These are phyloP conservation scores for Bretschneidera sinensis DNA, from an alignment of 345 rosid species.

Conservation along the genomic window DNA sequence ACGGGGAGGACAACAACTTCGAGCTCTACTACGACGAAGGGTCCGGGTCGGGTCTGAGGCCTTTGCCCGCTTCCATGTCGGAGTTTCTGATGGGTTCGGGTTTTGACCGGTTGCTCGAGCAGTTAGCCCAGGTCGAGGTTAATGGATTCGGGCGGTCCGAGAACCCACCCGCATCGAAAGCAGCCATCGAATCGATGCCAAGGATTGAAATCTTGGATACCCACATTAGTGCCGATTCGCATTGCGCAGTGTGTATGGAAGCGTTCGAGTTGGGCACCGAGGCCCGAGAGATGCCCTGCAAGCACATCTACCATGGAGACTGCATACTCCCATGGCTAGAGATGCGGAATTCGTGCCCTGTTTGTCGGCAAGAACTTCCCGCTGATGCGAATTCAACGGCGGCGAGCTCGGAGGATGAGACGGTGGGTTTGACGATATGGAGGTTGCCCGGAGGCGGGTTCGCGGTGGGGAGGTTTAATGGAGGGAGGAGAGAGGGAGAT, in stretches of 20 bases:
- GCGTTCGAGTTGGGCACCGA: constrained; percentile 50
- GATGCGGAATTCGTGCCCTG: constrained; percentile 66
- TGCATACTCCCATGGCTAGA: constrained; percentile 78
- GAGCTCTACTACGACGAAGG: constrained; percentile 74
- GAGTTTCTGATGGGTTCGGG: constrained; percentile 76
- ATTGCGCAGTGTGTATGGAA: constrained; percentile 79
- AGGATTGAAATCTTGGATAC: constrained; percentile 37
- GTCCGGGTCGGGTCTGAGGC: constrained; percentile 57
- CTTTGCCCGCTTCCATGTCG: constrained; percentile 59
- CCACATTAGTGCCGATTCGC: constrained; percentile 38
- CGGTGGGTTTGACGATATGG: constrained; percentile 73
- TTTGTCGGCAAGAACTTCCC: constrained; percentile 67
- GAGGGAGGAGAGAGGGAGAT: constrained; percentile 35
- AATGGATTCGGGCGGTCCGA: constrained; percentile 50
- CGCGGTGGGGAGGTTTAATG: constrained; percentile 69
- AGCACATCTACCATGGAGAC: constrained; percentile 62
- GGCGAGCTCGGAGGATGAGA: constrained; percentile 13
- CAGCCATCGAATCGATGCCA: constrained; percentile 61
- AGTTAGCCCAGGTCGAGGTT: constrained; percentile 53
- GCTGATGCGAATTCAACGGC: constrained; percentile 24
- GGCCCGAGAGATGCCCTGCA: constrained; percentile 80
- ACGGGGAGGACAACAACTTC: constrained; percentile 35
- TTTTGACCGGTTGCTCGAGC: constrained; percentile 61
- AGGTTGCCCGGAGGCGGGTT: constrained; percentile 83
- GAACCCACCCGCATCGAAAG: constrained; percentile 69